Base-by-base conservation (phyloP, 2,329 filamentous ascomycete species). In the Phialemoniopsis sp. region DNA sequence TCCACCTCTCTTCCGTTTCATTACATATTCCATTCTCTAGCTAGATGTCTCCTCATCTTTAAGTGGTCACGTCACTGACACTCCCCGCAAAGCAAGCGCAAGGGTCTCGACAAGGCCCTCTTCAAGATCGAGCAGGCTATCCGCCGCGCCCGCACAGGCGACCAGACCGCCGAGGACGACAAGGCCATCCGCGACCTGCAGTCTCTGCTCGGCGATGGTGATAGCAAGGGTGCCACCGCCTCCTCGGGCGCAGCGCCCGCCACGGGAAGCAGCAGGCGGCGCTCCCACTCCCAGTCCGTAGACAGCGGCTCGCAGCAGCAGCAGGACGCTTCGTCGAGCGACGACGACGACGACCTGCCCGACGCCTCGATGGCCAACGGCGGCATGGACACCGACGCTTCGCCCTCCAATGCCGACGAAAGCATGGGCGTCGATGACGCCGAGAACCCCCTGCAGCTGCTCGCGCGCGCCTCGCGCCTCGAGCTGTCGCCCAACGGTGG, bases 111-210 rank as follows among this genome's bases (percentile, higher is more conserved):
- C 46, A 88, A 87, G 60, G 84, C 84, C 4, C 73, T 89, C 15
- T 80, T 78, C 52, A 83, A 87, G 53, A 82, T 89, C 44, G 82
- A 87, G 52, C 80, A 87, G 56, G 85, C 82, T 12, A 65, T 83
- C 39, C 71, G 76, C 53, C 65, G 79, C 36, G 72, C 77, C 17
- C 67, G 69, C 39, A 57, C 70, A 37, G 65, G 69, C 34, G 51
- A 66, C 14, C 62, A 66, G 38, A 63, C 59, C 19, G 53, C 60
- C 0, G 68, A 72, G 18, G 70, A 72, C 38, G 62, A 64, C 32
- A 67, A 67, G 43, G 59, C 72, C 26, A 62, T 74, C 32, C 54
- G 64, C 7, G 63, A 68, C 43, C 59, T 70, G 15, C 62, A 65
- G 34, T 54, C 57, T 9, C 55, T 72, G 29, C 55, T 73, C 29